Evolutionary conservation across 2,329 filamentous ascomycete species (phyloP), one percentile per base, ranked within the genome.

Genomic region (Monosporascus sp.): DNA sequence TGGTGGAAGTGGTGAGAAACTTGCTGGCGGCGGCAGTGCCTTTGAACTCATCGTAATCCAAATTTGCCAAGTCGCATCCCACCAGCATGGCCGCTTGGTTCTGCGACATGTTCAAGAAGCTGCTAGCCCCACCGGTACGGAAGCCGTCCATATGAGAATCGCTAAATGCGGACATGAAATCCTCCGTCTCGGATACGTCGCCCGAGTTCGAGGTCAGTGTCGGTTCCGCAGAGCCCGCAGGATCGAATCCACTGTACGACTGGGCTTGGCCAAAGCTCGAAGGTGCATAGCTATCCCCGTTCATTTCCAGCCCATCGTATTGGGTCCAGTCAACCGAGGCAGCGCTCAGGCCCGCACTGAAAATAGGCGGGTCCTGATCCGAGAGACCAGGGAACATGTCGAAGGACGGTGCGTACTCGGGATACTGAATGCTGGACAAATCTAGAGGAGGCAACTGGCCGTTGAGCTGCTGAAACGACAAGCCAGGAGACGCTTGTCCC

Each of bases 161-260:
- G 27, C 76, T 70, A 51, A 72, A 71, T 41, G 73, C 68, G 22
- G 70, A 69, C 24, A 72, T 66, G 49, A 79, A 78, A 59, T 87
- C 84, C 56, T 87, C 85, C 5, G 83, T 82, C 65, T 87, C 84
- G 9, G 84, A 87, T 8, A 86, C 83, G 56, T 87, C 84, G 37
- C 84, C 84, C 14, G 84, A 87, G 8, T 82, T 86, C 9, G 82
- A 83, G 1, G 80, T 81, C 41, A 49, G 76, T 76, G 64, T 81
- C 75, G 56, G 82, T 79, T 62, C 86, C 66, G 48, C 79, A 73
- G 49, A 66, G 38, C 62, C 71, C 6, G 70, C 66, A 27, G 78
- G 71, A 52, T 80, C 77, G 56, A 79, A 78, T 65, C 76, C 74
- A 67, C 67, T 74, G 70, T 57, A 81, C 65, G 67, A 65, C 49